Evolutionary conservation across 2,329 filamentous ascomycete species (phyloP).

Genomic region (Aureobasidium sp.): DNA sequence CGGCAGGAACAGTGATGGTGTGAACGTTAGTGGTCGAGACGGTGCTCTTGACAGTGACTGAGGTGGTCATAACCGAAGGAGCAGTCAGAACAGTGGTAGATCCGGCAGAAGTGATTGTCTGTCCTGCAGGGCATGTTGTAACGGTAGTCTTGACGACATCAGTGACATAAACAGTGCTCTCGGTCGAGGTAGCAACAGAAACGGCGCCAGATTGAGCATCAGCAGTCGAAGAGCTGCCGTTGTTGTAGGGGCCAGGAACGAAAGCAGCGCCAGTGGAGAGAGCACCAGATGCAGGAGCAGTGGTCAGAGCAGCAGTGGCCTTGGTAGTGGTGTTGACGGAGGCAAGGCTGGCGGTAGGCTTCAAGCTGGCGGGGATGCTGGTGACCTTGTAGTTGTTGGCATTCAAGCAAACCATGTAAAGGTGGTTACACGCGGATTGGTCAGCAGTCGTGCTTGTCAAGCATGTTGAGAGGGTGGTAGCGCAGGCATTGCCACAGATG

Average conservation of each 20-base stretch:
- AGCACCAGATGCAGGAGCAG: not conserved
- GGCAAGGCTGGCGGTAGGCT: not conserved
- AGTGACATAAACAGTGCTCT: slow-evolving; percentile 15
- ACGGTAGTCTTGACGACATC: slow-evolving; percentile 25
- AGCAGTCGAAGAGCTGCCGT: not conserved
- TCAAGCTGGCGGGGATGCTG: slow-evolving; percentile 13
- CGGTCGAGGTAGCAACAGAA: not conserved
- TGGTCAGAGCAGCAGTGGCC: not conserved
- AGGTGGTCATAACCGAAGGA: slow-evolving; percentile 5
- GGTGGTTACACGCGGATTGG: not conserved
- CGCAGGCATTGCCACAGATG: not conserved
- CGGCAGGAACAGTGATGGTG: slow-evolving; percentile 5
- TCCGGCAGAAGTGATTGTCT: not conserved
- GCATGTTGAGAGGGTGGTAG: not conserved
- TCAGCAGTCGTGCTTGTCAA: not conserved
- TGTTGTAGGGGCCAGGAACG: not conserved
- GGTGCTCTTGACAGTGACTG: not conserved
- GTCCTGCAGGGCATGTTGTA: slow-evolving; percentile 30
- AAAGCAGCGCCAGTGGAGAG: not conserved
- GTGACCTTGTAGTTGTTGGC: not conserved
- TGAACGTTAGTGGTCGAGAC: not conserved
- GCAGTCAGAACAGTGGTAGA: not conserved
- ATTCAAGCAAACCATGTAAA: not conserved
- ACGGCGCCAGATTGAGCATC: not conserved
- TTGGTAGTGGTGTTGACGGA: slow-evolving; percentile 1